A percentile compares a stretch with the other conserved stretches of the same genome.
phyloP scores from a whole-genome alignment of 2,329 filamentous ascomycete species.

The Diaporthe sp. region DNA sequence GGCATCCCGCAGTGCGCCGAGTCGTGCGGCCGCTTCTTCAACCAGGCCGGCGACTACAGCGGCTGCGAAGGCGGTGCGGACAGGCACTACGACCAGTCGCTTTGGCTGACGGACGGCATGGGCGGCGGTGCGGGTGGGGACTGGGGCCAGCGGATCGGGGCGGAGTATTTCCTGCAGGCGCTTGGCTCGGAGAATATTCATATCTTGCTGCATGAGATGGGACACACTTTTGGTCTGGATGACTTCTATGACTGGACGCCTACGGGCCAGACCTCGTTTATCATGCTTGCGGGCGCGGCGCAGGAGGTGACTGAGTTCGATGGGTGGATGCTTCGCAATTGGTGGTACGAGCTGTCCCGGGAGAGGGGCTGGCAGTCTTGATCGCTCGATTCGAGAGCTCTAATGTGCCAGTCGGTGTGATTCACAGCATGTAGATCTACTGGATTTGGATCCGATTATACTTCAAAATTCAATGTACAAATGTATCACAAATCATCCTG shows the following conservation, averaged over 20 bases:
- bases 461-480: neutral
- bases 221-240: neutral
- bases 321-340: constrained; percentile 63
- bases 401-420: neutral
- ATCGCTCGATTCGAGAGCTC: neutral
- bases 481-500: no score
- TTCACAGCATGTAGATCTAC: neutral
- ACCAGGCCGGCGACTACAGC: constrained; percentile 57
- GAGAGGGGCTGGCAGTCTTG: constrained; percentile 11
- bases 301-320: constrained; percentile 61
- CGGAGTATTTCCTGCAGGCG: neutral
- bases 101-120: constrained; percentile 63
- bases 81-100: constrained; percentile 59
- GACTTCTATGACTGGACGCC: constrained; percentile 27
- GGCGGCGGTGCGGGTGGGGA: constrained; percentile 60
- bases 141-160: constrained; percentile 58
- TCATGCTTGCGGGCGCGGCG: constrained; percentile 59
- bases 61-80: constrained; percentile 55
- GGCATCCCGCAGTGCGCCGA: constrained; percentile 58
- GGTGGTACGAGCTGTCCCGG: constrained; percentile 51
- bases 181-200: constrained; percentile 4
- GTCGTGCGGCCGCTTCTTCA: constrained; percentile 60
- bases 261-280: neutral
- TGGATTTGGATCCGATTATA: neutral
- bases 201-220: constrained; percentile 17